Conservation (phyloP, 768 basidiomycete species). For the Glaciozyma martinii region DNA sequence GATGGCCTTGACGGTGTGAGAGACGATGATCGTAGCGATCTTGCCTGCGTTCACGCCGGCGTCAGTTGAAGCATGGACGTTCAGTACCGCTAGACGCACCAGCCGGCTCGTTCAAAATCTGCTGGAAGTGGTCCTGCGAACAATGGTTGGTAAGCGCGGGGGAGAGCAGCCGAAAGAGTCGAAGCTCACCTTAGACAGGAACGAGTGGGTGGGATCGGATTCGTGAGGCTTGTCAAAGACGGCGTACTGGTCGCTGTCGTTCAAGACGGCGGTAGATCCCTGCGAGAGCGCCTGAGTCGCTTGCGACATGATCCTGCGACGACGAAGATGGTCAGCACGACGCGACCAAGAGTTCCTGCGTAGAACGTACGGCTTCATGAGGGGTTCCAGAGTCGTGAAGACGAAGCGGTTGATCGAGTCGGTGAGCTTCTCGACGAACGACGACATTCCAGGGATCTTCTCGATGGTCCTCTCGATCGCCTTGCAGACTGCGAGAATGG, state of each 20-base stretch:
- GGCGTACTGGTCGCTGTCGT: slow-evolving; percentile 72
- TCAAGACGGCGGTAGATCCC: slow-evolving; percentile 67
- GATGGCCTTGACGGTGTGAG: slow-evolving; percentile 40
- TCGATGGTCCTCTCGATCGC: slow-evolving; percentile 69
- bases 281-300: slow-evolving; percentile 56
- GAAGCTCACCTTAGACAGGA: slow-evolving; percentile 40
- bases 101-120: slow-evolving; percentile 28
- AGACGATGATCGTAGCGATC: slow-evolving; percentile 40
- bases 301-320: slow-evolving; percentile 48
- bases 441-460: slow-evolving; percentile 69
- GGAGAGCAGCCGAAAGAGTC: not conserved
- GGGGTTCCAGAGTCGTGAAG: slow-evolving; percentile 75
- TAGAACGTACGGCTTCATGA: slow-evolving; percentile 52
- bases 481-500: slow-evolving; percentile 51
- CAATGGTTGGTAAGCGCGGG: too few relatives aligned
- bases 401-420: slow-evolving; percentile 67
- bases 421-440: slow-evolving; percentile 67
- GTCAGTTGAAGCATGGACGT: not conserved
- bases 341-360: not conserved
- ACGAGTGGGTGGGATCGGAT: slow-evolving; percentile 38
- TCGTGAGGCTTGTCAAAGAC: slow-evolving; percentile 69
- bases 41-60: slow-evolving; percentile 37
- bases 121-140: slow-evolving; percentile 34
- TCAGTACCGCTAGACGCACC: slow-evolving; percentile 5
- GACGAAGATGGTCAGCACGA: not conserved